Evolutionary conservation across 2,329 filamentous ascomycete species (phyloP), one percentile per base, ranked within the genome.

Genomic region (Aspergillus sp.): DNA sequence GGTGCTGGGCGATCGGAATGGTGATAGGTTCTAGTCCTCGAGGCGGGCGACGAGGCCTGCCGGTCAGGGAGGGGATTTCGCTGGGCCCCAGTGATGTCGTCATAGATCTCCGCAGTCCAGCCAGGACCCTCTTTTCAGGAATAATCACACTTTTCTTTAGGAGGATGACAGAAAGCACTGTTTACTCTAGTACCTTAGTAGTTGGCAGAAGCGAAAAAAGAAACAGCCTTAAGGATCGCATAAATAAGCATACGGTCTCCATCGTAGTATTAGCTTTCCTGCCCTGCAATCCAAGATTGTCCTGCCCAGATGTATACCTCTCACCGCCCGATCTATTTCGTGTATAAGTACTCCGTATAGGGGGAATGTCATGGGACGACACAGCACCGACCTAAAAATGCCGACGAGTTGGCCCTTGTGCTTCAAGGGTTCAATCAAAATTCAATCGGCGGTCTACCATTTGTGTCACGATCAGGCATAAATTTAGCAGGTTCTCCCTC

Each of bases 381-480:
- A 41, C 6, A 41, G 34, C 11, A 41, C 13, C 5, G 34, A 15
- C 34, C 34, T 41, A 15, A 15, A 15, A 41, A 41, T 19, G n/a
- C 15, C 46, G 30, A 19, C 22, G 30, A 6, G 45, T 23, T 25
- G 45, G 28, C 54, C 45, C 45, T 48, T 56, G 28, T 30, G 19
- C 11, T 22, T 47, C 46, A 41, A 34, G 15, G 17, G 17, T 43
- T 41, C 15, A 34, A 13, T 15, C 31, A 17, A 15, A 50, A 28
- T 17, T 43, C 23, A 23, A 57, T 30, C 38, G 25, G 54, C 54
- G 30, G 46, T 30, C 23, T 43, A 54, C n/a, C 15, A 6, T 15
- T n/a, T 50, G 54, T 57, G 46, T 19, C 46, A 57, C 54, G 7
- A 11, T 43, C 31, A 50, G 54, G 46, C 54, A 49, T 57, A 57